These are phyloP conservation scores for Albatrellus sp. DNA, from an alignment of 1,284 basidiomycete genomes.

Conservation along the genomic window DNA sequence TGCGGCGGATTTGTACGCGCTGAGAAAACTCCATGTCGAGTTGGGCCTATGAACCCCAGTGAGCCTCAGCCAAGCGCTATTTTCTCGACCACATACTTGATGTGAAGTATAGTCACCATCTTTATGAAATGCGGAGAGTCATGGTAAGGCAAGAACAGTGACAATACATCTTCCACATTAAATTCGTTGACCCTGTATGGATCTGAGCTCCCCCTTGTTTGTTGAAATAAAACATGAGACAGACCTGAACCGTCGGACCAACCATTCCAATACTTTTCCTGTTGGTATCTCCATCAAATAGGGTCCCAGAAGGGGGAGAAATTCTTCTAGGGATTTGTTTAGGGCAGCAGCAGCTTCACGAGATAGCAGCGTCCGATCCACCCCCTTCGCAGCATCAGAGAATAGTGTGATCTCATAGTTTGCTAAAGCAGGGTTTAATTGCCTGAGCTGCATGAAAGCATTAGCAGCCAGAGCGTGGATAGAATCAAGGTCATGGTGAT, in stretches of 20 bases:
- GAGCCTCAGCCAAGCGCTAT: too few relatives aligned
- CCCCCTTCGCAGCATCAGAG: constrained; percentile 63
- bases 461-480: constrained; percentile 77
- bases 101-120: constrained; percentile 78
- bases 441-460: constrained; percentile 68
- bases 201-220: neutral
- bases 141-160: constrained; percentile 89
- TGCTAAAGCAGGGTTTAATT: constrained; percentile 50
- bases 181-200: constrained; percentile 78
- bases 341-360: constrained; percentile 53
- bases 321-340: constrained; percentile 46
- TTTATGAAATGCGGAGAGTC: constrained; percentile 92
- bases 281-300: constrained; percentile 77
- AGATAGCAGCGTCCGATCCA: constrained; percentile 76
- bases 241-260: constrained; percentile 85
- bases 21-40: constrained; percentile 52
- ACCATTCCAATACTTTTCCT: constrained; percentile 90
- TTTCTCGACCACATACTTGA: constrained; percentile 36
- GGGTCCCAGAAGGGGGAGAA: constrained; percentile 65
- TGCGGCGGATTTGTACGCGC: constrained; percentile 64
- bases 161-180: constrained; percentile 72
- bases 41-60: constrained; percentile 23
- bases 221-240: constrained; percentile 13
- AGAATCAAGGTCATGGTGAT: constrained; percentile 77
- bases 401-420: constrained; percentile 74